phyloP scores from a whole-genome alignment of 495 filamentous ascomycete species.

The Hypomontagnella monticulosa region DNA sequence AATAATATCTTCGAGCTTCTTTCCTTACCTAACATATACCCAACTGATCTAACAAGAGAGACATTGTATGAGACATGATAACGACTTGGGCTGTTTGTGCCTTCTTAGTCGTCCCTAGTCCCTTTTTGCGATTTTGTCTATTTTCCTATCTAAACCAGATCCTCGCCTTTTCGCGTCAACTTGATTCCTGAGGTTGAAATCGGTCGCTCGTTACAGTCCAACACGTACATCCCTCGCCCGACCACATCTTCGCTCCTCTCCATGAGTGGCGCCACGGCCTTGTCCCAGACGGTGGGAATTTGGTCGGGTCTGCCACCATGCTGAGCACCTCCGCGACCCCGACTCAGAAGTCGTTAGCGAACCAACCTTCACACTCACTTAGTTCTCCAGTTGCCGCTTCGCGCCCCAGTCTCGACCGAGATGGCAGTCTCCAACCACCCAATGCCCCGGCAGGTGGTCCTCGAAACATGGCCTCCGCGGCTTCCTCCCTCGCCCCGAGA shows the following conservation, averaged over 20 bases:
- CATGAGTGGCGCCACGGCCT: slow-evolving; percentile 33
- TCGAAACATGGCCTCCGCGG: slow-evolving; percentile 67
- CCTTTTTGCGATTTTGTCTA: slow-evolving; percentile 19
- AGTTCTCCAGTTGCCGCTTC: slow-evolving; percentile 42
- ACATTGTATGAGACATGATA: slow-evolving; percentile 23
- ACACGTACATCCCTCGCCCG: slow-evolving; percentile 10
- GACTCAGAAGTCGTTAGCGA: slow-evolving; percentile 72
- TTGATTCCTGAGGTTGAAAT: slow-evolving; percentile 2
- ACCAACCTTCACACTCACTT: slow-evolving; percentile 59
- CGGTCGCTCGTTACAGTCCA: slow-evolving; percentile 14
- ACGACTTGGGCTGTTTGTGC: slow-evolving; percentile 5
- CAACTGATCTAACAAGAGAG: no score
- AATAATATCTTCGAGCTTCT: slow-evolving; percentile 11
- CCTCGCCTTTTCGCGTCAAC: background rate
- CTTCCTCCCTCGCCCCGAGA: slow-evolving; percentile 68
- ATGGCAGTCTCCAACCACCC: slow-evolving; percentile 64
- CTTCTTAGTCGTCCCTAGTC: slow-evolving; percentile 13
- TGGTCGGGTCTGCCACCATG: slow-evolving; percentile 67
- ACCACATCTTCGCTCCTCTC: slow-evolving; percentile 25
- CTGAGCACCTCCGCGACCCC: slow-evolving; percentile 73
- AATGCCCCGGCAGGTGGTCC: slow-evolving; percentile 52
- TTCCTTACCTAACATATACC: no score
- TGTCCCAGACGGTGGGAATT: slow-evolving; percentile 54
- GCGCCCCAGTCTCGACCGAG: slow-evolving; percentile 61
- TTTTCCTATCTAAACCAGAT: background rate